phyloP scores from a whole-genome alignment of 768 basidiomycete species.

The Pleurotus platypus region DNA sequence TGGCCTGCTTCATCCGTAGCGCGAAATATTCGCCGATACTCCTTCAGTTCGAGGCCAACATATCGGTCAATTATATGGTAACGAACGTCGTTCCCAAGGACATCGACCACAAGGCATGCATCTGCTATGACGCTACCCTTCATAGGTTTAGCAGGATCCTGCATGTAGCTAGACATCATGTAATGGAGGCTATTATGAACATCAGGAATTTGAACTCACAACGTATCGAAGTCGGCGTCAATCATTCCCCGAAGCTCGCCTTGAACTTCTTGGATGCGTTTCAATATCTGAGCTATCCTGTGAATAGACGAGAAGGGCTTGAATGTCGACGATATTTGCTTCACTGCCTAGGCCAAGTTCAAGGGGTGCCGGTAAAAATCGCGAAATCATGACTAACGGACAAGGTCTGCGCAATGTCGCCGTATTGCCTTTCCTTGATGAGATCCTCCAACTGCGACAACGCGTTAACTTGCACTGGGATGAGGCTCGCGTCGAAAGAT shows the following conservation, averaged over 20 bases:
- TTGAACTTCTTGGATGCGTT: constrained; percentile 78
- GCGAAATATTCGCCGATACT: constrained; percentile 94
- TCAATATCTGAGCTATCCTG: constrained; percentile 73
- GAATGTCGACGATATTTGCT: constrained; percentile 79
- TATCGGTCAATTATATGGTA: constrained; percentile 83
- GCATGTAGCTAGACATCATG: constrained; percentile 58
- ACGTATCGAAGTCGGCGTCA: constrained; percentile 88
- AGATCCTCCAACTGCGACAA: constrained; percentile 78
- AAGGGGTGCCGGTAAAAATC: not conserved
- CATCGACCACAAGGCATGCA: constrained; percentile 87
- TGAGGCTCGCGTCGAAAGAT: no score
- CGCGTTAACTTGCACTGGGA: constrained; percentile 59
- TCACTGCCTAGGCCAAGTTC: constrained; percentile 62
- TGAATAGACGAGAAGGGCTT: constrained; percentile 75
- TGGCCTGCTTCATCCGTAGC: constrained; percentile 94
- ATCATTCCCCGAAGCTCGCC: constrained; percentile 77
- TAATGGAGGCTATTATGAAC: not conserved
- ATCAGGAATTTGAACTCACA: constrained; percentile 50
- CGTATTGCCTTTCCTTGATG: constrained; percentile 74
- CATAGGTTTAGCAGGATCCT: constrained; percentile 66
- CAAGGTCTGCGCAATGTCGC: constrained; percentile 80
- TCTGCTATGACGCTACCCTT: constrained; percentile 68
- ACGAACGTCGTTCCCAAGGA: constrained; percentile 82
- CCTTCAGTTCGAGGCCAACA: constrained; percentile 84
- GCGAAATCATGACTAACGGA: constrained; percentile 19